Conservation (phyloP, 208 protist genomes). For the Phytomonas serpens region DNA sequence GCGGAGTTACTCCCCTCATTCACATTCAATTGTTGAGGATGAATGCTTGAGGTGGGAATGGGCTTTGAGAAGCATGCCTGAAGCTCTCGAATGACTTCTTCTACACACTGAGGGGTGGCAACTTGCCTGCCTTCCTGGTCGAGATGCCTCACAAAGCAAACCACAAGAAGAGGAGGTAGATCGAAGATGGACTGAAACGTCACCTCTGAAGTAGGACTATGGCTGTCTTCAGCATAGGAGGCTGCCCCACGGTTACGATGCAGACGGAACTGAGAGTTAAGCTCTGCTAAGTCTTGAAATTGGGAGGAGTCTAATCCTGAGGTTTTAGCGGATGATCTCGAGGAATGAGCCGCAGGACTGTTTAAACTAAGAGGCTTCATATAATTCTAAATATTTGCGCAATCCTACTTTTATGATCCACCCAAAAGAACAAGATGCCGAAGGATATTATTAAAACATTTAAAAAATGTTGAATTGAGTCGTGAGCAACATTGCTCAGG, state of each 20-base stretch:
- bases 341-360: neutral
- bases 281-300: neutral
- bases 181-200: conserved; percentile 11
- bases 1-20: neutral
- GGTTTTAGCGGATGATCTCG: neutral
- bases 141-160: conserved; percentile 57
- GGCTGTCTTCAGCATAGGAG: neutral
- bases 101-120: conserved; percentile 43
- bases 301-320: neutral
- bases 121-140: conserved; percentile 29
- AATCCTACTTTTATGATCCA: neutral
- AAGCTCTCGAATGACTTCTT: conserved; percentile 50
- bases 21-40: conserved; percentile 6
- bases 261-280: neutral
- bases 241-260: neutral
- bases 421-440: conserved; percentile 5
- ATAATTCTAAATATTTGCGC: neutral
- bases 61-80: conserved; percentile 40
- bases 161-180: conserved; percentile 39
- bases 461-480: neutral
- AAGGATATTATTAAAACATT: neutral
- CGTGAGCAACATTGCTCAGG: neutral
- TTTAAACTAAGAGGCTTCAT: neutral
- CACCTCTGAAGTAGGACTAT: neutral
- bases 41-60: conserved; percentile 23